These are phyloP conservation scores for Phytopythium chamaehyphon DNA, from an alignment of 352 stramenopile genomes.

Conservation along the genomic window DNA sequence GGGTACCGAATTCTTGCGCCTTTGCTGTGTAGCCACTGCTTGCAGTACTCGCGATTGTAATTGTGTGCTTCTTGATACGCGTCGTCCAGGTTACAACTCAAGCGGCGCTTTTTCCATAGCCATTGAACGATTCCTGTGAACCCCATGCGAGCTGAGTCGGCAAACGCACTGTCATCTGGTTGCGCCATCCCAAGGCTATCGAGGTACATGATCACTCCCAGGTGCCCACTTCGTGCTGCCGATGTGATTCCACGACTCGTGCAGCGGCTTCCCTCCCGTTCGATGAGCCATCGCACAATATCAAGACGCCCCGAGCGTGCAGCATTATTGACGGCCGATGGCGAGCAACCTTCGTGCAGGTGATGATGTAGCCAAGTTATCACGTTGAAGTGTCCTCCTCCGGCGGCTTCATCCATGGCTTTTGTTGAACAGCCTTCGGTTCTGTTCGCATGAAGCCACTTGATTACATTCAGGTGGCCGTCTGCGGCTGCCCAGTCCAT, in stretches of 20 bases:
- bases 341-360: slow-evolving; percentile 19
- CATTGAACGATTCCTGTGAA: too few relatives aligned
- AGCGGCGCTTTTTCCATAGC: too few relatives aligned
- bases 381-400: slow-evolving; percentile 17
- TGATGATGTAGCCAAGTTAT: slow-evolving; percentile 23
- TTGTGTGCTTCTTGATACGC: too few relatives aligned
- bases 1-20: too few relatives aligned
- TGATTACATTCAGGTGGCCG: slow-evolving; percentile 15
- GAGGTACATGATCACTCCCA: not conserved
- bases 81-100: too few relatives aligned
- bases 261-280: not conserved
- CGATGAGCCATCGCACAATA: slow-evolving; percentile 1
- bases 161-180: too few relatives aligned
- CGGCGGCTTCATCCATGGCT: slow-evolving; percentile 25
- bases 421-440: slow-evolving; percentile 18
- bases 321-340: slow-evolving; percentile 17
- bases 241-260: not conserved
- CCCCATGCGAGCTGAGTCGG: too few relatives aligned
- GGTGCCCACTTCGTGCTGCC: not conserved
- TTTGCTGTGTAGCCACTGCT: too few relatives aligned
- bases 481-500: slow-evolving; percentile 26
- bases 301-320: slow-evolving; percentile 13
- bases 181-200: not conserved
- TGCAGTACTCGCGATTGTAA: too few relatives aligned
- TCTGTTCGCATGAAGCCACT: slow-evolving; percentile 22